These are phyloP conservation scores for Gynostemma pentaphyllum DNA, from an alignment of 306 rosid species.

Conservation along the genomic window DNA sequence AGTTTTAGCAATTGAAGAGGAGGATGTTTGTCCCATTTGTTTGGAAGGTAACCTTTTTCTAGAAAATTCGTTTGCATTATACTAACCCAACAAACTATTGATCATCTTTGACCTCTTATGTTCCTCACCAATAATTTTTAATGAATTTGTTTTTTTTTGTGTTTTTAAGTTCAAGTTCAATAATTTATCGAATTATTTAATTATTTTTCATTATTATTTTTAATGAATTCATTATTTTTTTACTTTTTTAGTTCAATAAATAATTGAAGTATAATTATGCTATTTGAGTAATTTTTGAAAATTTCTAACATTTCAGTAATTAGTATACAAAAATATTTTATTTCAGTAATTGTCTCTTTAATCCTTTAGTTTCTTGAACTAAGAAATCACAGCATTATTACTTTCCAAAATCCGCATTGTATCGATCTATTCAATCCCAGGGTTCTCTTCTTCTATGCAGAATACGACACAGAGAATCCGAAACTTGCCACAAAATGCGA, in stretches of 20 bases:
- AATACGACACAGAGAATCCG: slow-evolving; percentile 75
- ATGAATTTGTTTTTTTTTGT: too few relatives aligned
- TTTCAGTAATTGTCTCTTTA: too few relatives aligned
- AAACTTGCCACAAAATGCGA: slow-evolving; percentile 60
- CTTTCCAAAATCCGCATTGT: background rate
- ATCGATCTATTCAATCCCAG: background rate
- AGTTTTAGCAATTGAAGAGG: slow-evolving; percentile 45
- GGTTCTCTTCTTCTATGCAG: slow-evolving; percentile 24
- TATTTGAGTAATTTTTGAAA: too few relatives aligned
- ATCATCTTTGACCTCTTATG: background rate
- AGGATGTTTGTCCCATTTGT: slow-evolving; percentile 85
- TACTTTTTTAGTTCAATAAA: too few relatives aligned
- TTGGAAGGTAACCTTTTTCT: slow-evolving; percentile 58
- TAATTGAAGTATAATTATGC: too few relatives aligned
- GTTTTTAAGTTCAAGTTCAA: too few relatives aligned
- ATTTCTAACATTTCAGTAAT: too few relatives aligned
- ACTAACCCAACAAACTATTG: slow-evolving; percentile 7
- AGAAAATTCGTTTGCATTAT: slow-evolving; percentile 20
- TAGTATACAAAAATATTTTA: too few relatives aligned
- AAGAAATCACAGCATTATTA: background rate
- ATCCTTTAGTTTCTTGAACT: background rate
- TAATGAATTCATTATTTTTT: too few relatives aligned
- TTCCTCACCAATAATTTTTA: too few relatives aligned
- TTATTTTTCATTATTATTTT: too few relatives aligned
- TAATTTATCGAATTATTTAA: too few relatives aligned